Evolutionary conservation across 768 basidiomycete genomes (phyloP).

Genomic region (Termitomyces sp.): DNA sequence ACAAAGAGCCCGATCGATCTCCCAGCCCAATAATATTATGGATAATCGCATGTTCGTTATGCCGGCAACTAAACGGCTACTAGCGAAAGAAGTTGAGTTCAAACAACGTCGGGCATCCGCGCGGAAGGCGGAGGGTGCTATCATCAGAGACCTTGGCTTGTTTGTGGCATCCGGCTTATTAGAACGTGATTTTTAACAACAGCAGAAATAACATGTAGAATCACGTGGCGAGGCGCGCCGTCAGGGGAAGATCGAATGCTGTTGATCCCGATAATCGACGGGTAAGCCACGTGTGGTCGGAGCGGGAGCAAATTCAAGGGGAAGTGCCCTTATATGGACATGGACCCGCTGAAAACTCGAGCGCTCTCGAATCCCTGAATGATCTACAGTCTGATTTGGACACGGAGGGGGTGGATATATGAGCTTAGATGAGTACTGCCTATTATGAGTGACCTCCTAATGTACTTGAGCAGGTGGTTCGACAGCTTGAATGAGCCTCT

Average conservation of each 20-base stretch:
- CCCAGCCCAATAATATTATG: background rate
- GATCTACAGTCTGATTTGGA: background rate
- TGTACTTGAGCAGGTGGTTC: background rate
- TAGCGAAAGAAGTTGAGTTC: no score
- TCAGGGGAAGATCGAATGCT: background rate
- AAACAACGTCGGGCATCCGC: background rate
- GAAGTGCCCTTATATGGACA: no score
- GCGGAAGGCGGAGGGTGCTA: background rate
- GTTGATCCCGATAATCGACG: constrained; percentile 2
- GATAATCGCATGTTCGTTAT: background rate
- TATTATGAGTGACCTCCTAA: background rate
- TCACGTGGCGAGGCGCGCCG: background rate
- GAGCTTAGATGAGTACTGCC: background rate
- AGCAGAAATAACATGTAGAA: background rate
- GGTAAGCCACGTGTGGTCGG: background rate
- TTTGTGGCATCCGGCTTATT: background rate
- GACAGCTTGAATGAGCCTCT: background rate
- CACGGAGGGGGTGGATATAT: no score
- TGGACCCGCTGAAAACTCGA: no score
- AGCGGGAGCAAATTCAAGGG: background rate
- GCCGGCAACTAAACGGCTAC: background rate
- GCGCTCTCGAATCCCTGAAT: background rate
- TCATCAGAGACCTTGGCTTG: background rate
- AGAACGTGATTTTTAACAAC: background rate
- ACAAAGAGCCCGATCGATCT: no score